Conservation (phyloP, 2,329 filamentous ascomycete genomes). For the Chalaropsis ovoidea region DNA sequence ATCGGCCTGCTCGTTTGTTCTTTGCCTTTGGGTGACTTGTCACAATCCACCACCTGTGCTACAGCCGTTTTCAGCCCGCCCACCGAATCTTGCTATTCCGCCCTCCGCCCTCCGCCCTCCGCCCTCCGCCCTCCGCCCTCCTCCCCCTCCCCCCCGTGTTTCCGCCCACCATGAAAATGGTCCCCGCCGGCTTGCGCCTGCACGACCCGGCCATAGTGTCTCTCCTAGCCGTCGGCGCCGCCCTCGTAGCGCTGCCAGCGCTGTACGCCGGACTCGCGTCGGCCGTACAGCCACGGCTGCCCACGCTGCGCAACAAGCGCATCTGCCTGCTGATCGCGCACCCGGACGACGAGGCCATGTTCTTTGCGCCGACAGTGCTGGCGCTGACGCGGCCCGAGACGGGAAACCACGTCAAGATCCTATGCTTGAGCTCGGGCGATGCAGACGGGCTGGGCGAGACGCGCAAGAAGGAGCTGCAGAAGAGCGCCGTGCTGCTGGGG, state of each 20-base stretch:
- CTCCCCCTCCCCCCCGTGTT: neutral
- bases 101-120: neutral
- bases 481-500: conserved; percentile 68
- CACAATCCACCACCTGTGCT: neutral
- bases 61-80: neutral
- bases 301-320: conserved; percentile 66
- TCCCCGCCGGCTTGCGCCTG: conserved; percentile 16
- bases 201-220: conserved; percentile 18
- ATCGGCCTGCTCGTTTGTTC: neutral
- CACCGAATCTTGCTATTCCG: neutral
- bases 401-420: conserved; percentile 85
- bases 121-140: neutral
- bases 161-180: conserved; percentile 20
- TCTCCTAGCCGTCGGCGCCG: conserved; percentile 29
- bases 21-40: neutral
- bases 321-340: conserved; percentile 91
- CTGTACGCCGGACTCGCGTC: conserved; percentile 45
- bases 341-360: conserved; percentile 98
- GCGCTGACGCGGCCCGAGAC: conserved; percentile 69
- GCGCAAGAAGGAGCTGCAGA: conserved; percentile 70
- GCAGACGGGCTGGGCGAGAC: conserved; percentile 79
- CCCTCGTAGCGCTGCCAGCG: conserved; percentile 38
- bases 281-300: conserved; percentile 45
- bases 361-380: conserved; percentile 83
- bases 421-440: conserved; percentile 83